A percentile compares a stretch with the other conserved stretches of the same genome.
phyloP scores from a whole-genome alignment of 2,329 filamentous ascomycete genomes.

The Bisporella sp. region DNA sequence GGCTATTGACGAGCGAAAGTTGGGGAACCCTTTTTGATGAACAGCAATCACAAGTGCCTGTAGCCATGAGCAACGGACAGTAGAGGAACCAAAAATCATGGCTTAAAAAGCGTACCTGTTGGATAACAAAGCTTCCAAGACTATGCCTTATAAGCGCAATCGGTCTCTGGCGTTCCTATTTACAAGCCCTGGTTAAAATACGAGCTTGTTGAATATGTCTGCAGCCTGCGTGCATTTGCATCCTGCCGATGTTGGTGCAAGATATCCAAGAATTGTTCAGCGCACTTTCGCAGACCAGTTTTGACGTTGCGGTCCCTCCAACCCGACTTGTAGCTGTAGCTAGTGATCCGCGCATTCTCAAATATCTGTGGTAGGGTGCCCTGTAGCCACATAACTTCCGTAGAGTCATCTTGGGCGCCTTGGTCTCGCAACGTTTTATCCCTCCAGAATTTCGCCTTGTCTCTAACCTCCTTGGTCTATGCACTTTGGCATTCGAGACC shows the following conservation, averaged over 20 bases:
- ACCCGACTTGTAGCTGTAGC: slow-evolving; percentile 15
- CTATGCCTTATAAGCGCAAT: slow-evolving; percentile 14
- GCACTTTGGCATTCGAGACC: slow-evolving; percentile 1
- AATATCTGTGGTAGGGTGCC: slow-evolving; percentile 11
- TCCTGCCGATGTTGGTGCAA: slow-evolving; percentile 8
- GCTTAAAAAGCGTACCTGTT: slow-evolving; percentile 6
- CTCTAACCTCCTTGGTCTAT: slow-evolving; percentile 4
- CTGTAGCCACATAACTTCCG: slow-evolving; percentile 11
- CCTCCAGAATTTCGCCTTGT: slow-evolving; percentile 7
- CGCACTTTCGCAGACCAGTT: slow-evolving; percentile 10
- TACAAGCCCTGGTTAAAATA: slow-evolving; percentile 1
- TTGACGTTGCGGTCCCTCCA: slow-evolving; percentile 9
- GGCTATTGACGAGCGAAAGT: slow-evolving; percentile 7
- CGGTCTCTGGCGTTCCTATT: slow-evolving; percentile 9
- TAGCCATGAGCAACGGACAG: neutral
- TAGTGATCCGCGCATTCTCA: slow-evolving; percentile 10
- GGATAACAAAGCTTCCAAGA: slow-evolving; percentile 11
- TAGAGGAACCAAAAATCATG: too few species aligned
- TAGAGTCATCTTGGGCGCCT: slow-evolving; percentile 1
- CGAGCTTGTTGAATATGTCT: neutral
- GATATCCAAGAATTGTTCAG: slow-evolving; percentile 8
- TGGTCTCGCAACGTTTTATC: neutral
- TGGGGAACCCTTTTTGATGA: slow-evolving; percentile 3
- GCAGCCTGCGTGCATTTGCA: slow-evolving; percentile 5
- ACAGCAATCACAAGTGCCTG: slow-evolving; percentile 10